These are phyloP conservation scores for Suhomyces sp. DNA, from an alignment of 805 yeast genomes.

Conservation along the genomic window DNA sequence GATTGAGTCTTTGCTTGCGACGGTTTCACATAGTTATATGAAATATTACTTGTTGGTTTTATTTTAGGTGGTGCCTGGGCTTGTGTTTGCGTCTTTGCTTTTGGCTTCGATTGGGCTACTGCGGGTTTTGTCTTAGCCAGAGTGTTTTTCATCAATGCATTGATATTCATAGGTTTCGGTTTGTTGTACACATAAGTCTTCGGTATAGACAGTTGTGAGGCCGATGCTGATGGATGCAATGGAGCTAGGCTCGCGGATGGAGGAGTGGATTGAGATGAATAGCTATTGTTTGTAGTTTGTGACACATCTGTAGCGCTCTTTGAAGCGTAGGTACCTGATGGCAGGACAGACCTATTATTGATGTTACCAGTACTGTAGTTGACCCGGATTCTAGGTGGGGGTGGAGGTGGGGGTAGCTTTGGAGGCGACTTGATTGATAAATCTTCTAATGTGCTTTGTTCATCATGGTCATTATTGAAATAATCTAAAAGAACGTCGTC, in stretches of 20 bases:
- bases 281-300: background rate
- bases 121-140: background rate
- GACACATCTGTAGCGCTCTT: constrained; percentile 2
- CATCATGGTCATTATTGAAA: constrained; percentile 4
- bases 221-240: no score
- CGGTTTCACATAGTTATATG: constrained; percentile 15
- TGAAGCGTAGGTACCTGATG: constrained; percentile 1
- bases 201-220: background rate
- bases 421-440: constrained; percentile 14
- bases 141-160: constrained; percentile 29
- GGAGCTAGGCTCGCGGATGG: no score
- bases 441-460: constrained; percentile 19
- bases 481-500: constrained; percentile 9
- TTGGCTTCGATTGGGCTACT: constrained; percentile 1
- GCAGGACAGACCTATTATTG: background rate
- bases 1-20: constrained; percentile 4
- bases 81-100: background rate
- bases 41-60: constrained; percentile 9
- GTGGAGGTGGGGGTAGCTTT: constrained; percentile 15
- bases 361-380: constrained; percentile 1
- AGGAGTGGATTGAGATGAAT: no score
- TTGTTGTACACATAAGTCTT: constrained; percentile 30
- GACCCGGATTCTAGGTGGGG: constrained; percentile 11
- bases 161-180: constrained; percentile 40
- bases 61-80: constrained; percentile 3